Conservation (phyloP, 352 stramenopile species). For the Globisporangium splendens region DNA sequence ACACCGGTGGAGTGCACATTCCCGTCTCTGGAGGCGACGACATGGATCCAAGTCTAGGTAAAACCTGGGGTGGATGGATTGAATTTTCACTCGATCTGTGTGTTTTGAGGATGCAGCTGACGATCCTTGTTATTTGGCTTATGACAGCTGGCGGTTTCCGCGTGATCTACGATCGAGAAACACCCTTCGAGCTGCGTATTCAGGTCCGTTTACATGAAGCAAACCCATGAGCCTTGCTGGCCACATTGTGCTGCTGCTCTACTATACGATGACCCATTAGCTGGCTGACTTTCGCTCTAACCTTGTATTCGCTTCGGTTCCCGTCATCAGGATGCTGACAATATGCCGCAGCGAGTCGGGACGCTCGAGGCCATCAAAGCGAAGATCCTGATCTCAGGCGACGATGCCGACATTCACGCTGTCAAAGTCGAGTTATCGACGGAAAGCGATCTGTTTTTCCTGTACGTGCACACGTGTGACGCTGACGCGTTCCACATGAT, state of each 20-base stretch:
- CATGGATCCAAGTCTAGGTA: constrained; percentile 79
- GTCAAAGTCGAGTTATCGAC: constrained; percentile 90
- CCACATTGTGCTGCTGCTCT: background rate
- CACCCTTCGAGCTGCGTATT: constrained; percentile 88
- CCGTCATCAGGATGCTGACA: constrained; percentile 55
- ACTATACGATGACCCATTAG: too few relatives aligned
- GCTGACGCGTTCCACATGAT: constrained; percentile 84
- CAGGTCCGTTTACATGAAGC: constrained; percentile 37
- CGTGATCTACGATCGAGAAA: constrained; percentile 91
- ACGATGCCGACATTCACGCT: constrained; percentile 77
- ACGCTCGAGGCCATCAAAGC: constrained; percentile 94
- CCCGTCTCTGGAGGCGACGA: constrained; percentile 53
- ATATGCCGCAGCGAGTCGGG: constrained; percentile 85
- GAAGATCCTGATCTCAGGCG: constrained; percentile 90
- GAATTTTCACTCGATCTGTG: background rate
- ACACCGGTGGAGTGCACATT: constrained; percentile 27
- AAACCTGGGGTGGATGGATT: constrained; percentile 1
- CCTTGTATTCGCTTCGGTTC: too few relatives aligned
- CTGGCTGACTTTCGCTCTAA: too few relatives aligned
- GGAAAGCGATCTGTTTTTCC: constrained; percentile 93
- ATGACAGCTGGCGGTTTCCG: constrained; percentile 73
- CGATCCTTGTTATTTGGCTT: background rate
- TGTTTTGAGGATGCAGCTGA: background rate
- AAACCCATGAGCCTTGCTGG: background rate
- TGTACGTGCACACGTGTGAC: constrained; percentile 91